phyloP scores from a whole-genome alignment of 1,284 basidiomycete genomes.

The Porogramme epimiltina region DNA sequence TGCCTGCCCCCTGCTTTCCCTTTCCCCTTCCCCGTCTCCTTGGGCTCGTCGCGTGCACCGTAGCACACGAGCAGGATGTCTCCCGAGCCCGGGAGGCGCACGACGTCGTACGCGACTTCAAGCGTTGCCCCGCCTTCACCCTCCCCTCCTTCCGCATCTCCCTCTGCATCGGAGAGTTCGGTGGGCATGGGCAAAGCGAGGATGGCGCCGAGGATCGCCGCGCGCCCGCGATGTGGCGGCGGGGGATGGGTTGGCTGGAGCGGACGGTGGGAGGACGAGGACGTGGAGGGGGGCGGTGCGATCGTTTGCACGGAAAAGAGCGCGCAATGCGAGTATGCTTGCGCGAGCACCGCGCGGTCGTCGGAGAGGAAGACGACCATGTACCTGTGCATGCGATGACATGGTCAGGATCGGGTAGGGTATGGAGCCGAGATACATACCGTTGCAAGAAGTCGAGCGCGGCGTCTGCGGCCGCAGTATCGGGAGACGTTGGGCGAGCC shows the following conservation, averaged over 20 bases:
- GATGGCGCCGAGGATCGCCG: slow-evolving; percentile 22
- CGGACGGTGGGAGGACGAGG: not conserved
- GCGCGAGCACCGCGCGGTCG: slow-evolving; percentile 27
- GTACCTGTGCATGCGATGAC: slow-evolving; percentile 22
- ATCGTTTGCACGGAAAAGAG: slow-evolving; percentile 27
- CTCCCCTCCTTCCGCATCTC: slow-evolving; percentile 1
- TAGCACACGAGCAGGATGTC: slow-evolving; percentile 30
- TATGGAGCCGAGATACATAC: slow-evolving; percentile 12
- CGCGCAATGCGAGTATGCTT: slow-evolving; percentile 28
- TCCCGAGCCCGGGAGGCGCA: slow-evolving; percentile 17
- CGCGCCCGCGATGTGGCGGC: slow-evolving; percentile 11
- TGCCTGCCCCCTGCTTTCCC: not conserved
- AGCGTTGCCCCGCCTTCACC: not conserved
- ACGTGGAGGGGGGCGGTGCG: not conserved
- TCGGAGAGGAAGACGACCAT: slow-evolving; percentile 23
- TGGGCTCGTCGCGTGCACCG: slow-evolving; percentile 4
- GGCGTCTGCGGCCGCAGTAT: slow-evolving; percentile 1
- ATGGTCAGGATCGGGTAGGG: not conserved
- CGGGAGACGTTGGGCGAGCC: too few relatives aligned
- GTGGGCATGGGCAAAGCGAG: slow-evolving; percentile 22
- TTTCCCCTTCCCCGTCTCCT: not conserved
- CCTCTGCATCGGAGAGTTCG: slow-evolving; percentile 11
- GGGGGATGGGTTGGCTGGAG: not conserved
- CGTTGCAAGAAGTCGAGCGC: slow-evolving; percentile 24
- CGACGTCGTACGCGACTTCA: slow-evolving; percentile 27